phyloP scores from a whole-genome alignment of 768 basidiomycete species.

The Tephrocybe sp. region DNA sequence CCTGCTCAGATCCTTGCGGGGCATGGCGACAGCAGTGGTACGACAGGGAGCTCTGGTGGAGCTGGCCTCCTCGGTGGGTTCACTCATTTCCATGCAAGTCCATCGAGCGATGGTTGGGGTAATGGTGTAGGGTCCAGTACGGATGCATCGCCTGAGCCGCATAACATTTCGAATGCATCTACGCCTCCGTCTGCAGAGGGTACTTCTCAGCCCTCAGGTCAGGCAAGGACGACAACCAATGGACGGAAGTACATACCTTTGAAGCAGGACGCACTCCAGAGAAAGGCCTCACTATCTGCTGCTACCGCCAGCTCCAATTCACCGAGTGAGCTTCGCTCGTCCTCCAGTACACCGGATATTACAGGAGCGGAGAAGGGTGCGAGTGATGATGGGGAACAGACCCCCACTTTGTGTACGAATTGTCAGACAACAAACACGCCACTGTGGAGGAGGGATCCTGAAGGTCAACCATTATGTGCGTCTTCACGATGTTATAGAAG shows the following conservation, averaged over 20 bases:
- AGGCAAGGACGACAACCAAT: conserved; percentile 25
- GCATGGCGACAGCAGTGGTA: conserved; percentile 22
- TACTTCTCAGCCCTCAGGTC: conserved; percentile 23
- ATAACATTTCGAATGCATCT: conserved; percentile 66
- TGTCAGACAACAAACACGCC: conserved; percentile 96
- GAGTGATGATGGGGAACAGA: conserved; percentile 66
- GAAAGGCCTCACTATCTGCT: conserved; percentile 46
- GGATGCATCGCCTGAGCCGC: conserved; percentile 75
- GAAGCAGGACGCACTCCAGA: conserved; percentile 56
- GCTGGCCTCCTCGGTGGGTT: conserved; percentile 43
- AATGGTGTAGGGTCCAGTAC: conserved; percentile 68
- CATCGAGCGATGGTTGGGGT: conserved; percentile 82
- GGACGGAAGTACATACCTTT: conserved; percentile 66
- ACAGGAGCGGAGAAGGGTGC: conserved; percentile 38
- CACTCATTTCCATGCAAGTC: conserved; percentile 66
- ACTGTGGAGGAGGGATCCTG: conserved; percentile 89
- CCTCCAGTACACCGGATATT: conserved; percentile 70
- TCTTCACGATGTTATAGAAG: conserved; percentile 13
- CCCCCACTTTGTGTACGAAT: conserved; percentile 88
- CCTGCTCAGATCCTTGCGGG: conserved; percentile 79
- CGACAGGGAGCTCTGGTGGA: conserved; percentile 16
- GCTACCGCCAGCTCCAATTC: conserved; percentile 21
- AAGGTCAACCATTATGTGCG: conserved; percentile 89
- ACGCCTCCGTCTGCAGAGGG: conserved; percentile 72
- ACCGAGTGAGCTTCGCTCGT: conserved; percentile 46